These are phyloP conservation scores for Oryza officinalis DNA, from an alignment of 176 grass and related monocot genomes.

Conservation along the genomic window DNA sequence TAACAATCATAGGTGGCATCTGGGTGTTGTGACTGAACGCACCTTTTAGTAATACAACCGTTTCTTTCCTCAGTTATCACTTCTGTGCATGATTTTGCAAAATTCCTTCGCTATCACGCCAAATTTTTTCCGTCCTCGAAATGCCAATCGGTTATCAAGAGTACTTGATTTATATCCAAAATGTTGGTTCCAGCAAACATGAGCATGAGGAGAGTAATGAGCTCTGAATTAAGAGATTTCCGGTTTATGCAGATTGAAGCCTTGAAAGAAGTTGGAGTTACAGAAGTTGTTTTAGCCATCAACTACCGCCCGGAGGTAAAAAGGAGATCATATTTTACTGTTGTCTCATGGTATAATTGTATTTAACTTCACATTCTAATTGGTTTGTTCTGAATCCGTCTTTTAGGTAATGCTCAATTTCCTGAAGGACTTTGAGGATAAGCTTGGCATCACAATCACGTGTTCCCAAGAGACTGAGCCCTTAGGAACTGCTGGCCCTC, in stretches of 20 bases:
- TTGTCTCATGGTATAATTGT: background rate
- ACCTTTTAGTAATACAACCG: background rate
- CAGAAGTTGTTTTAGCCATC: slow-evolving; percentile 86
- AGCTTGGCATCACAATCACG: slow-evolving; percentile 91
- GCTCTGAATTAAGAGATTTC: background rate
- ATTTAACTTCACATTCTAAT: slow-evolving; percentile 20
- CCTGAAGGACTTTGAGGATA: slow-evolving; percentile 90
- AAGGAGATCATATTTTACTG: background rate
- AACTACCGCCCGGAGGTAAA: slow-evolving; percentile 92
- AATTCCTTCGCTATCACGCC: background rate
- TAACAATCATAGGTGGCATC: background rate
- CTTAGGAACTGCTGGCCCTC: slow-evolving; percentile 85
- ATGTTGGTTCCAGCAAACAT: slow-evolving; percentile 1
- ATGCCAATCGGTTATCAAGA: background rate
- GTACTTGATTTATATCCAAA: background rate
- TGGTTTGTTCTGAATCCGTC: slow-evolving; percentile 7
- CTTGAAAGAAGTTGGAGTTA: slow-evolving; percentile 84
- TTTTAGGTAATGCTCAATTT: slow-evolving; percentile 94
- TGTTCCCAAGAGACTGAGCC: slow-evolving; percentile 96
- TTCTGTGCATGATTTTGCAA: background rate
- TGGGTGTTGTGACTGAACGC: background rate
- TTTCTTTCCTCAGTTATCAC: background rate
- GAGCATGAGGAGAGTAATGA: background rate
- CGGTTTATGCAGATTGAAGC: slow-evolving; percentile 70
- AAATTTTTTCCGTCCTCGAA: background rate